Conservation (phyloP, 441 rosid species). For the Populus hybrid region DNA sequence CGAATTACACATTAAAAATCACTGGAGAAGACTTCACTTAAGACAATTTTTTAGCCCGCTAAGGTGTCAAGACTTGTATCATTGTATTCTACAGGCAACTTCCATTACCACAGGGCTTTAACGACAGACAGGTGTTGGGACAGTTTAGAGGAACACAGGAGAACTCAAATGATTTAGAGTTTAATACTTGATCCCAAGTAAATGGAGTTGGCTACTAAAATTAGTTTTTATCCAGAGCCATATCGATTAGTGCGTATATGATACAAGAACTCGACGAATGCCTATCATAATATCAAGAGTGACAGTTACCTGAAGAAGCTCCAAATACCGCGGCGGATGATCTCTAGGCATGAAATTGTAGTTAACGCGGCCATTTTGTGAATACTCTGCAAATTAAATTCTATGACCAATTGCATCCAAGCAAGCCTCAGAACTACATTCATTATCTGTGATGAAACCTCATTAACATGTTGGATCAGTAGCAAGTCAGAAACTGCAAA, state of each 20-base stretch:
- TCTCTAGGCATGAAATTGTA: conserved; percentile 51
- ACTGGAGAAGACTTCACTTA: not conserved
- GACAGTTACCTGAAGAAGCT: conserved; percentile 61
- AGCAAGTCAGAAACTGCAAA: not conserved
- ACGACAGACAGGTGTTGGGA: not conserved
- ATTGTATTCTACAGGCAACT: not conserved
- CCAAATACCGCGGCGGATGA: conserved; percentile 66
- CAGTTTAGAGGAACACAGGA: not conserved
- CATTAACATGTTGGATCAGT: not conserved
- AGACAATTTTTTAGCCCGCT: not conserved
- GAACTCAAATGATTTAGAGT: not conserved
- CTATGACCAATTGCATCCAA: conserved; percentile 65
- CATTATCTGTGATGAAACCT: conserved; percentile 36
- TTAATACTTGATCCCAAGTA: not conserved
- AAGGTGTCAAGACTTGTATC: not conserved
- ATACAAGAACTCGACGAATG: not conserved
- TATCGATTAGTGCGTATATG: not conserved
- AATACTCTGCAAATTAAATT: conserved; percentile 40
- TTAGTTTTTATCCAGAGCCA: not conserved
- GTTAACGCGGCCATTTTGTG: conserved; percentile 43
- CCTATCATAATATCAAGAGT: not conserved
- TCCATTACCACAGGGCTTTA: not conserved
- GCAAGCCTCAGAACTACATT: conserved; percentile 51
- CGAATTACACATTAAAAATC: not conserved
- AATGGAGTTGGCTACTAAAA: not conserved